Conservation (phyloP, 768 basidiomycete species). For the Hirschioporus abietinus region DNA sequence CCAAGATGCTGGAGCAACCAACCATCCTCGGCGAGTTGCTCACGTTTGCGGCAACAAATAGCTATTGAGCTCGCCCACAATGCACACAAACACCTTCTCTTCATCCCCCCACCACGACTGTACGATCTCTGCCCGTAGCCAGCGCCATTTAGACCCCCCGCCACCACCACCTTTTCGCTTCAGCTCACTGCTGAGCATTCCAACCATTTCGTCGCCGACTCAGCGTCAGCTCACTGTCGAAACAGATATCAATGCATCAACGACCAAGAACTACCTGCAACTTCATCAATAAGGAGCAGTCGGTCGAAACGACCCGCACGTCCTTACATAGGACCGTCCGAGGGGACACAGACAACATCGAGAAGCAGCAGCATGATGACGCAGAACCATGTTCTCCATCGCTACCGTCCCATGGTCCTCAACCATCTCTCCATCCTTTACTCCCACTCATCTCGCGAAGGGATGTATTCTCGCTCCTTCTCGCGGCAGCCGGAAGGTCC, state of each 20-base stretch:
- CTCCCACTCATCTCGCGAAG: conserved; percentile 58
- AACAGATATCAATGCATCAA: background rate
- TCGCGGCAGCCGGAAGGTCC: conserved; percentile 70
- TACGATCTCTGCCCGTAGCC: too few species aligned
- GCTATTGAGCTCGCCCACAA: background rate
- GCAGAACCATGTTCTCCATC: conserved; percentile 18
- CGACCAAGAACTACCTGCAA: conserved; percentile 11
- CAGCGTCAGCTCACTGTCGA: too few species aligned
- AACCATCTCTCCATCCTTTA: conserved; percentile 57
- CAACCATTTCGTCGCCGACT: too few species aligned
- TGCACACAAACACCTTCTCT: background rate
- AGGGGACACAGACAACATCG: conserved; percentile 20
- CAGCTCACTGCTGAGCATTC: too few species aligned
- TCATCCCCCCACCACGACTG: background rate
- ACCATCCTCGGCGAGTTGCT: too few species aligned
- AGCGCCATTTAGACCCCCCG: too few species aligned
- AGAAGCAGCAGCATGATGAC: conserved; percentile 25
- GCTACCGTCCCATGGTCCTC: conserved; percentile 22
- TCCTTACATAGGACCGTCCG: conserved; percentile 8
- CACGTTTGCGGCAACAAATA: too few species aligned
- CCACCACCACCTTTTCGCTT: too few species aligned
- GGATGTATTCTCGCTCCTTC: conserved; percentile 50
- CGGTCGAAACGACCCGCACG: conserved; percentile 14
- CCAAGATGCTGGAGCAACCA: too few species aligned
- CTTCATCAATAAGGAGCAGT: background rate